Evolutionary conservation across 495 filamentous ascomycete genomes (phyloP).

Genomic region (Penicillium alfredii): DNA sequence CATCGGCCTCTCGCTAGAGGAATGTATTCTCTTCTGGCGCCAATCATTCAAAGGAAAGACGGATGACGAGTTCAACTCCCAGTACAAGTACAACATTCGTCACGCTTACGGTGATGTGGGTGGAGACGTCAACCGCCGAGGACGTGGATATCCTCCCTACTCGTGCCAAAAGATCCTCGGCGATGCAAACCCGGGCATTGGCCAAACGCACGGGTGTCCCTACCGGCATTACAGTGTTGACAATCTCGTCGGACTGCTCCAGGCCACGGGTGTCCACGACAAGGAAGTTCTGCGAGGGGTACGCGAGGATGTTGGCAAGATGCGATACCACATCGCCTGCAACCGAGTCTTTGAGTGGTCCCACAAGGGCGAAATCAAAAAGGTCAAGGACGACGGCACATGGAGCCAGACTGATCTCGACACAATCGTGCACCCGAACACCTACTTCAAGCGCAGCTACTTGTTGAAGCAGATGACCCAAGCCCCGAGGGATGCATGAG

Average conservation of each 20-base stretch:
- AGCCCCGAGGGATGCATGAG: constrained; percentile 25
- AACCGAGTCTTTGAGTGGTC: constrained; percentile 90
- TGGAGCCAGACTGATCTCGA: constrained; percentile 80
- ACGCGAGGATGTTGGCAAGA: constrained; percentile 79
- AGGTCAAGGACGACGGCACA: constrained; percentile 72
- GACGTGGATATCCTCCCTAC: constrained; percentile 80
- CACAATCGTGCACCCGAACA: constrained; percentile 96
- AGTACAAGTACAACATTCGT: constrained; percentile 94
- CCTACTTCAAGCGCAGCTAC: constrained; percentile 93
- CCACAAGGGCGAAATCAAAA: constrained; percentile 82
- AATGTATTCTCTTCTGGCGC: constrained; percentile 94
- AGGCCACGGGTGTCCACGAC: constrained; percentile 70
- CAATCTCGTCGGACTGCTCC: constrained; percentile 71
- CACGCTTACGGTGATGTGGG: constrained; percentile 94
- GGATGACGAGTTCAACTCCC: constrained; percentile 89
- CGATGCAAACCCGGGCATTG: constrained; percentile 74
- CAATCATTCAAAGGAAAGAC: constrained; percentile 72
- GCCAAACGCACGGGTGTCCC: constrained; percentile 89
- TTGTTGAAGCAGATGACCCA: constrained; percentile 62
- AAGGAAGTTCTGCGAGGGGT: constrained; percentile 71
- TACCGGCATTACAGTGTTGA: constrained; percentile 88
- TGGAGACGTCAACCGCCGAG: constrained; percentile 79
- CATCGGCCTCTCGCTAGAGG: constrained; percentile 83
- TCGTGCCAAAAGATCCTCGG: constrained; percentile 91
- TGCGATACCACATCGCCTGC: constrained; percentile 91